A percentile compares a stretch with the other conserved stretches of the same genome.
Evolutionary conservation across 2,329 filamentous ascomycete species (phyloP).

Genomic region (Colletotrichum australisinense): DNA sequence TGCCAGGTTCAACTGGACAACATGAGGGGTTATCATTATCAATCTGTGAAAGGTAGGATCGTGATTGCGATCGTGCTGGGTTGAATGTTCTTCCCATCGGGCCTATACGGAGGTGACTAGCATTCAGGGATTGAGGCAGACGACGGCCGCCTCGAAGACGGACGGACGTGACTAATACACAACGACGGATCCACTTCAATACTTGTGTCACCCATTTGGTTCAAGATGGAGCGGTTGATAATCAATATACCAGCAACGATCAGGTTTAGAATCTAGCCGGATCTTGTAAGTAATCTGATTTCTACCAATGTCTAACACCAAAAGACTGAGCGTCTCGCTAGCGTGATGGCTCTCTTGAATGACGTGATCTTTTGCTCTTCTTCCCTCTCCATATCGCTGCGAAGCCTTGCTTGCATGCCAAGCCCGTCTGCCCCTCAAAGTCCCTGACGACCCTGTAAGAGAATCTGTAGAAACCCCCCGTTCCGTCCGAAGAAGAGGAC

Average conservation of each 20-base stretch:
- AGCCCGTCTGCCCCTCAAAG: not conserved
- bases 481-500: not conserved
- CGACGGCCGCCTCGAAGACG: no score
- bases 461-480: not conserved
- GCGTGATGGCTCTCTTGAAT: not conserved
- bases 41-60: no score
- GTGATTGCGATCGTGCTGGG: no score
- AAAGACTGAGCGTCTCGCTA: not conserved
- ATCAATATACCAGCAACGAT: not conserved
- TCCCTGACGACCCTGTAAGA: not conserved
- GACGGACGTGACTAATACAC: no score
- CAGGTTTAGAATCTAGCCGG: not conserved
- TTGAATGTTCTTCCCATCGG: no score
- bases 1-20: no score
- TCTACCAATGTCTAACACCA: not conserved
- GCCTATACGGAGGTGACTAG: no score
- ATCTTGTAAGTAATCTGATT: not conserved
- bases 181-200: not conserved
- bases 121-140: no score
- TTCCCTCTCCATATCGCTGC: not conserved
- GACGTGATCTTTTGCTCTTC: not conserved
- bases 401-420: not conserved
- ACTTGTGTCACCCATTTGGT: not conserved
- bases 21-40: no score
- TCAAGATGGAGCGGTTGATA: not conserved